A percentile compares a stretch with the other conserved stretches of the same genome.
These are phyloP conservation scores for Westerdykella aurantiaca DNA, from an alignment of 2,329 filamentous ascomycete species.

Conservation along the genomic window DNA sequence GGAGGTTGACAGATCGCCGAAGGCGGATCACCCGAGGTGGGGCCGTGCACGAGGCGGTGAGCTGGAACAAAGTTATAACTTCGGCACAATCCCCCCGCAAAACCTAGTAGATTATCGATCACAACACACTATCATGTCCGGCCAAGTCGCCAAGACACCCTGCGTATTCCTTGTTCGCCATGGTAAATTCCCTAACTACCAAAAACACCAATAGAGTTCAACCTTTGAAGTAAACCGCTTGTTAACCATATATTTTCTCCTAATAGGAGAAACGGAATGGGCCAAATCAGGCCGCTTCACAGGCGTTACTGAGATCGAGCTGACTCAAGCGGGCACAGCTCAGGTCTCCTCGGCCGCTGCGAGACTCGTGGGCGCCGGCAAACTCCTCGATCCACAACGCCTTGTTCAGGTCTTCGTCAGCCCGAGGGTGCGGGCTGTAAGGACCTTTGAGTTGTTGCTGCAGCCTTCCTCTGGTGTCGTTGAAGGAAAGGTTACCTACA, in stretches of 20 bases:
- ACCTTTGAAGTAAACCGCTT: neutral
- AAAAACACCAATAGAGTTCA: neutral
- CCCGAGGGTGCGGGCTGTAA: conserved; percentile 45
- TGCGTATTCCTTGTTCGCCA: conserved; percentile 19
- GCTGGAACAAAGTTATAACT: neutral
- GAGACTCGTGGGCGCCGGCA: conserved; percentile 46
- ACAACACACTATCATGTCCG: conserved; percentile 11
- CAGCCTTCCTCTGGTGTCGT: neutral
- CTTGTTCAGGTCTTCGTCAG: conserved; percentile 47
- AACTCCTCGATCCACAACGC: conserved; percentile 48
- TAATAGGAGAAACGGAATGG: conserved; percentile 45
- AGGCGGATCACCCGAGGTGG: too few species aligned
- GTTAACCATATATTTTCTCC: neutral
- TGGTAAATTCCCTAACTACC: conserved; percentile 7
- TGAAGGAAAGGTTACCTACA: conserved; percentile 54
- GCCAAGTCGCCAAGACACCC: conserved; percentile 17
- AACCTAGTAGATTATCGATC: neutral
- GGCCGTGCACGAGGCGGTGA: neutral
- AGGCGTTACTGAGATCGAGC: conserved; percentile 50
- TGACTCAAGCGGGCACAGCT: conserved; percentile 24
- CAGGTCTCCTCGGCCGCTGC: conserved; percentile 44
- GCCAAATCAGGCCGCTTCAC: conserved; percentile 45
- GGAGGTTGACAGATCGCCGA: too few species aligned
- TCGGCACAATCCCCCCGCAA: neutral
- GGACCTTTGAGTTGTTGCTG: conserved; percentile 47